Conservation (phyloP, 257 asterid species). For the Apocynum venetum region DNA sequence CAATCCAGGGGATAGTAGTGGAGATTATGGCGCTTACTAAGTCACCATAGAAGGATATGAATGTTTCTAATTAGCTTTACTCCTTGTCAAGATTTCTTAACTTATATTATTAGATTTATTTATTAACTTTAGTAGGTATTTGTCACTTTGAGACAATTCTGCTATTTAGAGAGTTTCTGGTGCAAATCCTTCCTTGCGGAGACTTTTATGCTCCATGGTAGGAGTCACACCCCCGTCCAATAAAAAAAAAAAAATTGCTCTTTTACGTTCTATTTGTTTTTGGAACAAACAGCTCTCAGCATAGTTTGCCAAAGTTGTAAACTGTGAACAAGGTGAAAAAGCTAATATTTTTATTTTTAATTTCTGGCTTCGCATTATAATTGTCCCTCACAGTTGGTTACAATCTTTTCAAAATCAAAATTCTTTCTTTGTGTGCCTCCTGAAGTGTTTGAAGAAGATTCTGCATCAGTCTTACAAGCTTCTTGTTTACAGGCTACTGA, state of each 20-base stretch:
- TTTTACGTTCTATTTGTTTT: neutral
- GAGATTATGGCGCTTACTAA: neutral
- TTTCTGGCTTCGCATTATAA: neutral
- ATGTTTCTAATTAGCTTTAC: neutral
- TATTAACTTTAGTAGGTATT: neutral
- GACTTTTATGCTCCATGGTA: neutral
- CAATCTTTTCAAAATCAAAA: neutral
- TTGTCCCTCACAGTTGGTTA: neutral
- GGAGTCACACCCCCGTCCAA: neutral
- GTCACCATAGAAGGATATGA: neutral
- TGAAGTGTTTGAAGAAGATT: neutral
- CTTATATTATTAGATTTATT: neutral
- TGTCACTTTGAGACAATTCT: neutral
- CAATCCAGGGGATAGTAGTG: neutral
- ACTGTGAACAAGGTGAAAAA: neutral
- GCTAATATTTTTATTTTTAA: neutral
- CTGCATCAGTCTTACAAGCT: conserved; percentile 10
- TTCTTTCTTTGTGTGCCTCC: neutral
- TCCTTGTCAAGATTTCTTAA: neutral
- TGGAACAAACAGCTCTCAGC: neutral
- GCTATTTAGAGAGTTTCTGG: neutral
- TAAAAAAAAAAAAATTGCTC: neutral
- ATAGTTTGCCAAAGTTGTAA: neutral
- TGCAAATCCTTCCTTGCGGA: no score
- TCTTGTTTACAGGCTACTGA: conserved; percentile 61